phyloP scores from a whole-genome alignment of 805 yeast genomes.

The Maudiozyma turicensis region DNA sequence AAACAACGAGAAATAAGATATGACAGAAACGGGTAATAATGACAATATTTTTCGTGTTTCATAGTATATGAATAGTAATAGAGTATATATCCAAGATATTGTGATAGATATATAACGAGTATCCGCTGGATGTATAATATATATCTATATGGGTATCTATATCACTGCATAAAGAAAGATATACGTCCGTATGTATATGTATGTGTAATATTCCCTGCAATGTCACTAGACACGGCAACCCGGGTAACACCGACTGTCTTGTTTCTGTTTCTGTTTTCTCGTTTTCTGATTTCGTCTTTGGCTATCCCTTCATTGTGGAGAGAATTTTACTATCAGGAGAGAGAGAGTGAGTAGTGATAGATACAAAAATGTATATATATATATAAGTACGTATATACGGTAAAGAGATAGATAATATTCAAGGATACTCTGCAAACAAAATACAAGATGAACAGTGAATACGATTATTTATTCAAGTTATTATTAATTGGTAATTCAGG shows the following conservation, averaged over 20 bases:
- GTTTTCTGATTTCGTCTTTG: too few relatives aligned
- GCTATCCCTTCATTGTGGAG: too few relatives aligned
- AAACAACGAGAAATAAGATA: too few relatives aligned
- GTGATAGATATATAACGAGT: too few relatives aligned
- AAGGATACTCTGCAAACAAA: too few relatives aligned
- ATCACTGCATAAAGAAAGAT: neutral
- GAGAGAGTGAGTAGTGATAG: too few relatives aligned
- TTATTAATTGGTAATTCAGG: slow-evolving; percentile 97
- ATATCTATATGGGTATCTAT: neutral
- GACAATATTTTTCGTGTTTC: neutral
- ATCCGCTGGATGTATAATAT: neutral
- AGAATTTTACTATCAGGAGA: too few relatives aligned
- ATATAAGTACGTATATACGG: too few relatives aligned
- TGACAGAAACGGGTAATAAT: too few relatives aligned
- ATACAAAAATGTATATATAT: too few relatives aligned
- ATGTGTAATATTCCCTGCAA: neutral
- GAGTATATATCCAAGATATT: neutral
- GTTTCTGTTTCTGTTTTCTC: neutral
- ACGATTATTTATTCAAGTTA: slow-evolving; percentile 94
- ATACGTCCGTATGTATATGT: neutral
- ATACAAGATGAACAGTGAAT: slow-evolving; percentile 77
- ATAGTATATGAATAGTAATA: neutral
- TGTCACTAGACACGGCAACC: neutral
- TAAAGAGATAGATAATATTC: too few relatives aligned
- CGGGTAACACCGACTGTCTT: neutral